phyloP scores from a whole-genome alignment of 2,329 filamentous ascomycete genomes.

The Botrytis tulipae region DNA sequence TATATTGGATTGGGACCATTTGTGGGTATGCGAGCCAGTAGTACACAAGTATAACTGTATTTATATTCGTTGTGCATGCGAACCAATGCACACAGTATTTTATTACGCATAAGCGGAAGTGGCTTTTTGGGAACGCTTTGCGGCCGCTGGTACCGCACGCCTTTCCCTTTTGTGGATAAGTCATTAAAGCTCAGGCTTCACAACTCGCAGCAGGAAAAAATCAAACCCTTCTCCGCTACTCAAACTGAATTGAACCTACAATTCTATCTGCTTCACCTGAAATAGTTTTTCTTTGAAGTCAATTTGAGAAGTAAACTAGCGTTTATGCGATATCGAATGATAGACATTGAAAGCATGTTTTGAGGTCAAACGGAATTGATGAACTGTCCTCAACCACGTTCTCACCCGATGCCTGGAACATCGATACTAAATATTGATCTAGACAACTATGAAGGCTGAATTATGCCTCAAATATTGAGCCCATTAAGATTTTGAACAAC shows the following conservation, averaged over 20 bases:
- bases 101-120: neutral
- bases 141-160: neutral
- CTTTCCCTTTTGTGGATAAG: neutral
- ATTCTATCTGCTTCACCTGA: neutral
- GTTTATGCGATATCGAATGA: neutral
- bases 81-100: neutral
- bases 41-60: neutral
- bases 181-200: neutral
- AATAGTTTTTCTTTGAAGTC: neutral
- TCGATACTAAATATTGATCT: neutral
- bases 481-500: neutral
- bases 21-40: neutral
- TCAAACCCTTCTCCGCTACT: neutral
- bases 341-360: neutral
- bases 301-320: neutral
- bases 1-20: neutral
- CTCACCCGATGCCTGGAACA: neutral
- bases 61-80: neutral
- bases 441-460: neutral
- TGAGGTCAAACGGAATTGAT: neutral
- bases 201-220: neutral
- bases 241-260: neutral
- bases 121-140: neutral
- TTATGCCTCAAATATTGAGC: neutral
- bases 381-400: neutral